phyloP scores from a whole-genome alignment of 2,329 filamentous ascomycete species.

The Aspergillus pseudonomiae region DNA sequence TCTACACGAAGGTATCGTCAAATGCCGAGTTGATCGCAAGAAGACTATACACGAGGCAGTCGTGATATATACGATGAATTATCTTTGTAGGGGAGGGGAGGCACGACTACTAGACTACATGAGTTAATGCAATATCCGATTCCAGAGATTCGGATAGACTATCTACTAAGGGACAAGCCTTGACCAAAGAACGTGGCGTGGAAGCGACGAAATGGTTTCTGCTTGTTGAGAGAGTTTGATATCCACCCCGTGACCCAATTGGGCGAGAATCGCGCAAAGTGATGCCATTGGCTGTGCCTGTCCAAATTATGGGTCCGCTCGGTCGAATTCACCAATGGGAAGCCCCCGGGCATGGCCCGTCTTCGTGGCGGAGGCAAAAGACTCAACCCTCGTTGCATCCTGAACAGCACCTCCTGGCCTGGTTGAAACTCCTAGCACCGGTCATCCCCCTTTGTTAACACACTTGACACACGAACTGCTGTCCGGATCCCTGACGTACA shows the following conservation, averaged over 20 bases:
- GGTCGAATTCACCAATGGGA: not conserved
- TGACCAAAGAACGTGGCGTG: not conserved
- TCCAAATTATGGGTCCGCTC: not conserved
- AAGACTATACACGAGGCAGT: not conserved
- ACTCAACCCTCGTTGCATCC: not conserved
- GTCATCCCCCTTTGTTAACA: not conserved
- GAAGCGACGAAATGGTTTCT: not conserved
- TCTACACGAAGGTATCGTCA: not conserved
- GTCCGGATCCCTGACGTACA: not conserved
- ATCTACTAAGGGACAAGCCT: not conserved
- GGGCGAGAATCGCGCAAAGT: constrained; percentile 12
- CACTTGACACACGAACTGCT: not conserved
- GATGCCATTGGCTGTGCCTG: constrained; percentile 14
- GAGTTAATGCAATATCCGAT: not conserved
- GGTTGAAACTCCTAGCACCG: not conserved
- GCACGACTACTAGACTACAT: not conserved
- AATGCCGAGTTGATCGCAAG: not conserved
- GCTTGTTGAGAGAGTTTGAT: not conserved
- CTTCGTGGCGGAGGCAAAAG: not conserved
- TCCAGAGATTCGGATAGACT: not conserved
- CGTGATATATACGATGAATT: not conserved
- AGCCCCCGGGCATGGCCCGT: not conserved
- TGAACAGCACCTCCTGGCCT: not conserved
- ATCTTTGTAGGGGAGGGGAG: not conserved
- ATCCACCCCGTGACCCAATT: not conserved